A percentile compares a stretch with the other conserved stretches of the same genome.
Evolutionary conservation across 2,329 filamentous ascomycete species (phyloP).

Genomic region (Periglandula ipomoeae): DNA sequence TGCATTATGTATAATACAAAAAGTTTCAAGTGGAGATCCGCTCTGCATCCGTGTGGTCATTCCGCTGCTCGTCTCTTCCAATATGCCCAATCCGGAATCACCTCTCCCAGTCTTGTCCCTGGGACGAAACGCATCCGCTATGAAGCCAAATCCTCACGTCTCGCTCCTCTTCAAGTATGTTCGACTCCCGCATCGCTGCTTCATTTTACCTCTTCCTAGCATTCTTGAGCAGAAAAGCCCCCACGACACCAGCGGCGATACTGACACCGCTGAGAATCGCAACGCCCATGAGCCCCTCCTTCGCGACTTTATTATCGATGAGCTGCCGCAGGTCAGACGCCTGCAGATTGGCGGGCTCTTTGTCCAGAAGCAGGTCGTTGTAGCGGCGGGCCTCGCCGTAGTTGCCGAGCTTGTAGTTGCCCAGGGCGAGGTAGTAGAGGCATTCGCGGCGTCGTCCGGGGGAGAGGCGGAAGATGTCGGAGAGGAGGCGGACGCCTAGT

Average conservation of each 20-base stretch:
- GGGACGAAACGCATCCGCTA: not conserved
- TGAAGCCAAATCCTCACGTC: not conserved
- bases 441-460: constrained; percentile 94
- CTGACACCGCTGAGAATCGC: constrained; percentile 91
- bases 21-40: not conserved
- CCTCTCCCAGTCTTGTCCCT: not conserved
- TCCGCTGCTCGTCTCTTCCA: not conserved
- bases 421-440: constrained; percentile 93
- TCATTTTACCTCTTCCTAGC: constrained; percentile 46
- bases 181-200: too few relatives aligned
- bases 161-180: not conserved
- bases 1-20: constrained; percentile 1
- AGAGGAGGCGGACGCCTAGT: constrained; percentile 84
- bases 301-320: constrained; percentile 94
- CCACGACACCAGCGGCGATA: constrained; percentile 86
- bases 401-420: constrained; percentile 97
- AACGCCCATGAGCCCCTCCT: constrained; percentile 86
- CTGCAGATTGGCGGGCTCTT: constrained; percentile 87
- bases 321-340: constrained; percentile 75
- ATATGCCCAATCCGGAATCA: not conserved
- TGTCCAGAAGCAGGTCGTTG: constrained; percentile 84
- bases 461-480: constrained; percentile 90
- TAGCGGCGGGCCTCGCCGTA: constrained; percentile 91
- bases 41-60: not conserved
- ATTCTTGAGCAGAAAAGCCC: constrained; percentile 75